Evolutionary conservation across 129 eudicot species (phyloP), one percentile per base, ranked within the genome.

Genomic region (Saposhnikovia divaricata): DNA sequence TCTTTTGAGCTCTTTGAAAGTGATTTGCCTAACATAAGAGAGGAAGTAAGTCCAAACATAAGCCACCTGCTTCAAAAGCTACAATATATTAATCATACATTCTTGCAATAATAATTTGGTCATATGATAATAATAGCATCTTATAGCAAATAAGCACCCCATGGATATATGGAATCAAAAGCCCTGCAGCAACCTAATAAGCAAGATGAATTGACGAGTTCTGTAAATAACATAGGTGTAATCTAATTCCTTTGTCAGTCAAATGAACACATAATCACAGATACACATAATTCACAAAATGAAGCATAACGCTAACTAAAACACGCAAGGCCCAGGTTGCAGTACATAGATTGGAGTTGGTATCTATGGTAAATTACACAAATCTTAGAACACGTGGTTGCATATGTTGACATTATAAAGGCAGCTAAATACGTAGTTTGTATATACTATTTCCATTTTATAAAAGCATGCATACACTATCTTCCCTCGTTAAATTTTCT

Each of bases 1-100:
- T 31, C 34, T 31, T 31, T 31, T 31, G 34, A 31, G 89, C 95
- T 92, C 91, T 95, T 92, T 63, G 90, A 89, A 77, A 95, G 91
- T 76, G 85, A 83, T 81, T 85, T 89, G 97, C 89, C 99, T 95
- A 90, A 46, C 53, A 82, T 71, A 48, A 37, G 68, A 75, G 7
- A 72, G 71, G 78, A 79, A 45, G 37, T 14, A 34, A 46, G 31
- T n/a, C 13, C 72, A 15, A 72, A 28, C 55, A 40, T 39, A 42
- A 40, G 46, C 40, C 74, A 44, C 68, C 18, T 13, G 27, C 11
- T 72, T 21, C 48, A 40, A 27, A 40, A 21, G 38, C 57, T 40
- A 45, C n/a, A 74, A 46, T 14, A 74, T 5, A 27, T 46, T 46
- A 14, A 43, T 44, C 16, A 4, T 9, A 73, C 21, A 73, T 43